A percentile compares a stretch with the other conserved stretches of the same genome.
These are phyloP conservation scores for Penicillium sp. DNA, from an alignment of 2,329 filamentous ascomycete genomes.

Conservation along the genomic window DNA sequence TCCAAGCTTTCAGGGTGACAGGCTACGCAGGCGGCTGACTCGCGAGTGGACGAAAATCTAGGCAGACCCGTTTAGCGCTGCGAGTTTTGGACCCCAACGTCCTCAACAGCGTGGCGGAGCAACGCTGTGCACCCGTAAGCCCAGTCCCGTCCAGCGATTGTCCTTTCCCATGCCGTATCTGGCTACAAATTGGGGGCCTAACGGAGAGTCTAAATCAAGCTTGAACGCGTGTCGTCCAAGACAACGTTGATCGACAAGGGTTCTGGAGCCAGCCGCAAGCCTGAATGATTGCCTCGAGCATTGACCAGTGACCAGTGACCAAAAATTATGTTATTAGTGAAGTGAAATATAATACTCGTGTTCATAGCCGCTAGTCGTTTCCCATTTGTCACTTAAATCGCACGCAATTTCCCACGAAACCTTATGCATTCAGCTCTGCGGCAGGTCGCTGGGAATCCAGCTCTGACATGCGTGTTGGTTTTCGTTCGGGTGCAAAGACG, in stretches of 20 bases:
- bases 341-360: neutral
- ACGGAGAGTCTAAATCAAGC: neutral
- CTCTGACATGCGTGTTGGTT: neutral
- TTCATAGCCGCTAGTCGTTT: neutral
- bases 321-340: neutral
- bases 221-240: neutral
- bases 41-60: neutral
- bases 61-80: neutral
- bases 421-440: neutral
- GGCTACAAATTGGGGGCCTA: neutral
- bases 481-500: neutral
- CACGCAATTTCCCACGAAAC: neutral
- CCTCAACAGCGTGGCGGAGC: neutral
- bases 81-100: neutral
- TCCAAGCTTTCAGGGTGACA: neutral
- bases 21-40: neutral
- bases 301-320: neutral
- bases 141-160: neutral
- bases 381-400: neutral
- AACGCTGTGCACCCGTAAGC: neutral
- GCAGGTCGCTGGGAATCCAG: neutral
- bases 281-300: neutral
- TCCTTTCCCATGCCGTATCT: neutral
- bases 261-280: neutral
- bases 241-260: neutral